Evolutionary conservation across 257 asterid genomes (phyloP).

Genomic region (Phtheirospermum japonicum): DNA sequence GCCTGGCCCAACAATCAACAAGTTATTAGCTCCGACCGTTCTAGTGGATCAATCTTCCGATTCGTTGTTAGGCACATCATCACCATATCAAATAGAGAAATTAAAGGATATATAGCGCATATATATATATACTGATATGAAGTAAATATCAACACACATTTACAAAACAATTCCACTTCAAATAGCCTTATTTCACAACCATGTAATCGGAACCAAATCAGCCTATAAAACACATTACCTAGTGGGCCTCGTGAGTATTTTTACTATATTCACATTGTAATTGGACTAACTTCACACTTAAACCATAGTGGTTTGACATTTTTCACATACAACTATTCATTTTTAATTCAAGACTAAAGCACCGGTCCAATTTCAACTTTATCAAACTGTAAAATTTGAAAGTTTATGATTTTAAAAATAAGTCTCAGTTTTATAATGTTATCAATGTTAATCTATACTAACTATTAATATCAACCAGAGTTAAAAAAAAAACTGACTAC

Average conservation of each 20-base stretch:
- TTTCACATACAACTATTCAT: not conserved
- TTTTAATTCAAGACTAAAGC: conserved; percentile 1
- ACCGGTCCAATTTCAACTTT: not conserved
- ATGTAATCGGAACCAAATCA: conserved; percentile 3
- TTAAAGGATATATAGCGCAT: not conserved
- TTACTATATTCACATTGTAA: too few species aligned
- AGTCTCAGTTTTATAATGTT: too few species aligned
- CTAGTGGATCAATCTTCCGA: conserved; percentile 50
- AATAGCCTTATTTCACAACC: conserved; percentile 7
- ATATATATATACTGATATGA: conserved; percentile 3
- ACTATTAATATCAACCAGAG: too few species aligned
- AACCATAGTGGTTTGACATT: conserved; percentile 5
- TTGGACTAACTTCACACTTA: not conserved
- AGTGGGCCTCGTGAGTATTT: too few species aligned
- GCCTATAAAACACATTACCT: too few species aligned
- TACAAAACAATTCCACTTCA: not conserved
- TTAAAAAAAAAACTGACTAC: too few species aligned
- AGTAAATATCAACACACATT: not conserved
- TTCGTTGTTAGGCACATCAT: conserved; percentile 49
- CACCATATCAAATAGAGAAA: conserved; percentile 26
- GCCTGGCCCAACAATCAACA: conserved; percentile 95
- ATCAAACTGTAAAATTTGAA: too few species aligned
- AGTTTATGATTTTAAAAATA: too few species aligned
- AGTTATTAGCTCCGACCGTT: conserved; percentile 62
- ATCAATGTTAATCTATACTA: too few species aligned